Percentiles rank a stretch among this genome's conserved stretches.
Conservation (phyloP, 306 rosid species). For the Chamaecrista fasciculata region DNA sequence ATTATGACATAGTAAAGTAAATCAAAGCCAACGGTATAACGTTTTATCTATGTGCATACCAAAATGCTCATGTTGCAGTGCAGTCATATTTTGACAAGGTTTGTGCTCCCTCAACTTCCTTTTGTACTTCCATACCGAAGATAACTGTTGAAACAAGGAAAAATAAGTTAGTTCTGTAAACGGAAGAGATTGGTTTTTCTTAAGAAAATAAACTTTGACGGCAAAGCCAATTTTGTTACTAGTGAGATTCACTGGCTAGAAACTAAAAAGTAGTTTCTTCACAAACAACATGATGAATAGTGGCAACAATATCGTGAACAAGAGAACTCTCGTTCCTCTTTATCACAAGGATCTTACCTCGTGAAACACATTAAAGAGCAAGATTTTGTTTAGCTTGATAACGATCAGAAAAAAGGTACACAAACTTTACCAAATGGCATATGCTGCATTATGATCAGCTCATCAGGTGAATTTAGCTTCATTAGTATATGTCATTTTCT, state of each 20-base stretch:
- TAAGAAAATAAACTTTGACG: background rate
- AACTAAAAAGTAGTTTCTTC: constrained; percentile 2
- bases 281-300: background rate
- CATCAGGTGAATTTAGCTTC: background rate
- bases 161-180: background rate
- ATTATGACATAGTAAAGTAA: background rate
- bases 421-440: background rate
- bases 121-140: constrained; percentile 84
- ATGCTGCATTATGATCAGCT: background rate
- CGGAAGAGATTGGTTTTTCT: constrained; percentile 1
- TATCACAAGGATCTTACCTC: background rate
- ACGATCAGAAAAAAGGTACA: background rate
- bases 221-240: background rate
- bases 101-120: constrained; percentile 81
- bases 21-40: background rate
- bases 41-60: constrained; percentile 43
- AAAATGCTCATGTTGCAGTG: constrained; percentile 45
- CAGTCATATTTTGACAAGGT: constrained; percentile 71
- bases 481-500: background rate
- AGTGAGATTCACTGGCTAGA: background rate
- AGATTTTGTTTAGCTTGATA: background rate
- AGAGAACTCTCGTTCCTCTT: background rate
- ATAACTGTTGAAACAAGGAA: constrained; percentile 48
- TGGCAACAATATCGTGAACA: background rate
- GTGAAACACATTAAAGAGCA: background rate